Conservation (phyloP, 345 rosid genomes). For the Excoecaria cochinchinensis region DNA sequence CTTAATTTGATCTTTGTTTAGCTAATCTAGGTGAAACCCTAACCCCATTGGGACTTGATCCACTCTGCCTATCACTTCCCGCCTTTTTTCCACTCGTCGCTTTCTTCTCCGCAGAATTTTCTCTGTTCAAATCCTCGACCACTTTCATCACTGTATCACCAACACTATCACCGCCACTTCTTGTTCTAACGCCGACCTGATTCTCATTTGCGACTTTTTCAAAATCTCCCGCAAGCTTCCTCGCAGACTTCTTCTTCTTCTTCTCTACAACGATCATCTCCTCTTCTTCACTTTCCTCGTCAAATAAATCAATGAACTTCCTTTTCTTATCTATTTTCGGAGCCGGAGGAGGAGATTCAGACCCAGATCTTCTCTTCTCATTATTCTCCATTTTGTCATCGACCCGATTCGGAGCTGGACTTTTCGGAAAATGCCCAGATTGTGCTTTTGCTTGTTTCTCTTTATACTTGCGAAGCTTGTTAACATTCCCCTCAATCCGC, state of each 20-base stretch:
- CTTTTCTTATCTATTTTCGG: conserved; percentile 56
- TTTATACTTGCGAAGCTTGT: conserved; percentile 52
- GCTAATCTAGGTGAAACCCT: conserved; percentile 70
- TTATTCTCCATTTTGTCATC: background rate
- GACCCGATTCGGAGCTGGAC: background rate
- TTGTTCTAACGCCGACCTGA: conserved; percentile 6
- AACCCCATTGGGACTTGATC: background rate
- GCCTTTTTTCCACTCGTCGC: conserved; percentile 8
- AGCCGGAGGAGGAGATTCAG: conserved; percentile 64
- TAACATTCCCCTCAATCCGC: conserved; percentile 71
- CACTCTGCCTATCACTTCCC: conserved; percentile 1
- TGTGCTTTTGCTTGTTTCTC: conserved; percentile 28
- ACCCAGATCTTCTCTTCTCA: conserved; percentile 28
- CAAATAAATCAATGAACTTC: conserved; percentile 47
- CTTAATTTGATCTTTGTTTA: conserved; percentile 24
- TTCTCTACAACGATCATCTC: background rate
- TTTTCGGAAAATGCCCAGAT: background rate
- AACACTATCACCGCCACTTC: conserved; percentile 3
- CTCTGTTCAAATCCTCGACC: conserved; percentile 26
- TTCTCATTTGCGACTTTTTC: conserved; percentile 52
- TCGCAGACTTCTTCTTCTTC: conserved; percentile 33
- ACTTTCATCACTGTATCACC: conserved; percentile 28
- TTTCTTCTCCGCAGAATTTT: conserved; percentile 13
- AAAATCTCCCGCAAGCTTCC: conserved; percentile 71
- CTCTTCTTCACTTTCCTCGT: conserved; percentile 36